Conservation (phyloP, 2,329 filamentous ascomycete genomes). For the Fusarium nematophilum region DNA sequence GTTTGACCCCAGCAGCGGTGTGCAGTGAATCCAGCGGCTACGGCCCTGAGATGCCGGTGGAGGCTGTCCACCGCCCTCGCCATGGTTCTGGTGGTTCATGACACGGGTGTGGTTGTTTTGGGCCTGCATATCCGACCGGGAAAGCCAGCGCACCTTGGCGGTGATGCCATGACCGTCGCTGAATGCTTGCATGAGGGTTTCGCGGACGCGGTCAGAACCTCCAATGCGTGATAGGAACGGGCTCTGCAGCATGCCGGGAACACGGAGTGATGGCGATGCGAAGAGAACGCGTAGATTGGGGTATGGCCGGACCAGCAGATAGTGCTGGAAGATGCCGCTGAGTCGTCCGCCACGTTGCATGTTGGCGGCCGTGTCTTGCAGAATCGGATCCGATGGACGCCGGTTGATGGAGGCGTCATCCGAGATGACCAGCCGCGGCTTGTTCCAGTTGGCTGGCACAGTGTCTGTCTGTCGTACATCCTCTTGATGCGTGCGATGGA, state of each 20-base stretch:
- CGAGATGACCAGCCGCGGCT: slow-evolving; percentile 54
- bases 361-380: slow-evolving; percentile 24
- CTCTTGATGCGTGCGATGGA: slow-evolving; percentile 58
- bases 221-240: slow-evolving; percentile 66
- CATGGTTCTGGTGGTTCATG: slow-evolving; percentile 41
- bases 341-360: slow-evolving; percentile 41
- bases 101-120: slow-evolving; percentile 13
- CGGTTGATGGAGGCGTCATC: slow-evolving; percentile 46
- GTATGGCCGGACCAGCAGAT: slow-evolving; percentile 73
- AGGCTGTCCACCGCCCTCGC: slow-evolving; percentile 48
- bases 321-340: slow-evolving; percentile 60
- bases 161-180: slow-evolving; percentile 77
- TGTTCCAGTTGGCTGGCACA: slow-evolving; percentile 51
- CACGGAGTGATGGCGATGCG: slow-evolving; percentile 73
- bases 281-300: slow-evolving; percentile 76
- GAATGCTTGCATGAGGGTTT: slow-evolving; percentile 68
- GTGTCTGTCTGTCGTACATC: slow-evolving; percentile 56
- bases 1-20: slow-evolving; percentile 74
- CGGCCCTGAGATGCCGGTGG: slow-evolving; percentile 56
- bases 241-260: slow-evolving; percentile 74
- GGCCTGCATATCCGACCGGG: slow-evolving; percentile 17
- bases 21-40: slow-evolving; percentile 81
- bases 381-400: slow-evolving; percentile 34
- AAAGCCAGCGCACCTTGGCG: slow-evolving; percentile 78
- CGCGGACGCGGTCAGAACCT: slow-evolving; percentile 58